Evolutionary conservation across 495 filamentous ascomycete genomes (phyloP).

Genomic region (Extremus antarcticus): DNA sequence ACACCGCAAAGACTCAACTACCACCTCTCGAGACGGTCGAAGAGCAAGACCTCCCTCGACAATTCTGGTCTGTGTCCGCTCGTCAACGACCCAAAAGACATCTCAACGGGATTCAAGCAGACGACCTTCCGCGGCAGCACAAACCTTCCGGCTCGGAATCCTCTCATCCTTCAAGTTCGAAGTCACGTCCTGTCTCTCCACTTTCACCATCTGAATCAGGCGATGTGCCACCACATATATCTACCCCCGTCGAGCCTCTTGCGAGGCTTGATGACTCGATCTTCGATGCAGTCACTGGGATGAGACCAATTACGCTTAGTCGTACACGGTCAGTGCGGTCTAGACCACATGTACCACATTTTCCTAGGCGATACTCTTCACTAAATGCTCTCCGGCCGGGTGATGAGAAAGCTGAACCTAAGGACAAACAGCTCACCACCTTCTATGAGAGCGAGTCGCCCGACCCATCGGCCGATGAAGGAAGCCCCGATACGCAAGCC

Average conservation of each 20-base stretch:
- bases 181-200: background rate
- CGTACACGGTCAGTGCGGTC: background rate
- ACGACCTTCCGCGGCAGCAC: slow-evolving; percentile 42
- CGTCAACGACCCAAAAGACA: slow-evolving; percentile 52
- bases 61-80: slow-evolving; percentile 56
- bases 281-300: slow-evolving; percentile 5
- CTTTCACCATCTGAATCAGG: background rate
- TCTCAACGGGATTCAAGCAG: slow-evolving; percentile 51
- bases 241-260: background rate
- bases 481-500: background rate
- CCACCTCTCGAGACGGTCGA: slow-evolving; percentile 45
- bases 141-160: background rate
- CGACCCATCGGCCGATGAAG: background rate
- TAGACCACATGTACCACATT: background rate
- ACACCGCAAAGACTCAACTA: slow-evolving; percentile 57
- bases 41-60: slow-evolving; percentile 51
- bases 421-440: background rate
- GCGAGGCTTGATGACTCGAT: slow-evolving; percentile 5
- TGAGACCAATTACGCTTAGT: background rate
- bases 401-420: background rate
- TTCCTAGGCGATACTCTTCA: slow-evolving; percentile 9
- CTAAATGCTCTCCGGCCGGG: background rate
- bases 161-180: slow-evolving; percentile 7
- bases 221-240: background rate
- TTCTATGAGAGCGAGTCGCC: background rate